These are phyloP conservation scores for Leccinum boreale DNA, from an alignment of 768 basidiomycete species.

Conservation along the genomic window DNA sequence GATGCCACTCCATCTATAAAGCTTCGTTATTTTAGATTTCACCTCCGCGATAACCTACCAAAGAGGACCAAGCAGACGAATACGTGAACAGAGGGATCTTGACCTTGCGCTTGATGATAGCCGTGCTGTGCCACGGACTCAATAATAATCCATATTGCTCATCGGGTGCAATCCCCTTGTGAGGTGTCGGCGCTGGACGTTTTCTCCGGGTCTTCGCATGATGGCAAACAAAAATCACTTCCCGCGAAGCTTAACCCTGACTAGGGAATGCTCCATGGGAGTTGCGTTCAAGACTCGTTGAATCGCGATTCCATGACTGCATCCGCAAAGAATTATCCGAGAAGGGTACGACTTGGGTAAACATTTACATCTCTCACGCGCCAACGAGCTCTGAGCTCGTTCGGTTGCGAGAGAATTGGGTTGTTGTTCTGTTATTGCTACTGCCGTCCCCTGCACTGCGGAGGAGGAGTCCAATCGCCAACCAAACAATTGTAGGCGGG, in stretches of 20 bases:
- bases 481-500: neutral
- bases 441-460: neutral
- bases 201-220: constrained; percentile 22
- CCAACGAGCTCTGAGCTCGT: neutral
- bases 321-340: neutral
- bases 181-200: constrained; percentile 28
- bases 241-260: constrained; percentile 27
- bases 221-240: constrained; percentile 8
- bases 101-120: constrained; percentile 29
- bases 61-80: constrained; percentile 18
- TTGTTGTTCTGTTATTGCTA: neutral
- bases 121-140: constrained; percentile 27
- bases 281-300: neutral
- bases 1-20: constrained; percentile 26
- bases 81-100: constrained; percentile 22
- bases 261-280: neutral
- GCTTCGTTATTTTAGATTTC: constrained; percentile 16
- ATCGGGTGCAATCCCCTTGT: constrained; percentile 24
- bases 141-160: constrained; percentile 22
- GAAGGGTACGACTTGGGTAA: neutral
- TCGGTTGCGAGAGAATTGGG: neutral
- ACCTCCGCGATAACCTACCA: constrained; percentile 25
- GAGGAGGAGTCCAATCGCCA: neutral
- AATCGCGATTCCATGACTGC: neutral
- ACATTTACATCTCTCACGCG: neutral